Percentiles rank a stretch among this genome's conserved stretches.
Evolutionary conservation across 495 filamentous ascomycete species (phyloP).

Genomic region (Lasiosphaeris hirsuta): DNA sequence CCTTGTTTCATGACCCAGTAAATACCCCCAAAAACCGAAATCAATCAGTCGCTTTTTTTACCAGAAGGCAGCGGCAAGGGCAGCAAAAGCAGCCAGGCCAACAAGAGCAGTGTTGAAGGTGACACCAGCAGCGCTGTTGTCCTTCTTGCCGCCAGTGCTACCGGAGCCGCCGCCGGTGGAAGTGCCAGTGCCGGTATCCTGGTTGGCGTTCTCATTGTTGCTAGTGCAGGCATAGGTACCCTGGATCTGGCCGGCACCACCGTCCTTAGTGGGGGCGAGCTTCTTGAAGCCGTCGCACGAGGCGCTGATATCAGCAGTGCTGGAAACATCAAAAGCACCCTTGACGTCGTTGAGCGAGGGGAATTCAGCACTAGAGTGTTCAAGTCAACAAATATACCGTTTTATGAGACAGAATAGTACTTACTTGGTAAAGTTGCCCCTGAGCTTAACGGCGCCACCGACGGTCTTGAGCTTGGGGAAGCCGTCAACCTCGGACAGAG

Average conservation of each 20-base stretch:
- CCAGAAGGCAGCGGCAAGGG: constrained; percentile 31
- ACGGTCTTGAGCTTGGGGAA: constrained; percentile 68
- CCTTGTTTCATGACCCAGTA: background rate
- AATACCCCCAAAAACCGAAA: constrained; percentile 4
- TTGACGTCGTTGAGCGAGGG: constrained; percentile 68
- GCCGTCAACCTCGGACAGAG: constrained; percentile 56
- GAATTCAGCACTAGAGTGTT: constrained; percentile 60
- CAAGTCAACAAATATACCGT: constrained; percentile 1
- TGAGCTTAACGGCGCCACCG: constrained; percentile 83
- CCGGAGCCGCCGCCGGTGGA: constrained; percentile 17
- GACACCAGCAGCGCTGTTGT: constrained; percentile 32
- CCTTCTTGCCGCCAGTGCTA: constrained; percentile 18
- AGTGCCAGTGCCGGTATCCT: constrained; percentile 33
- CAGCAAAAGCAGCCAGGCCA: constrained; percentile 38
- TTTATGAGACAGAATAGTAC: constrained; percentile 29
- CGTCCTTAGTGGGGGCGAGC: constrained; percentile 33
- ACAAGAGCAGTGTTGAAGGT: constrained; percentile 37
- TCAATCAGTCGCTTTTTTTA: constrained; percentile 16
- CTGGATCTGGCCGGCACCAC: constrained; percentile 49
- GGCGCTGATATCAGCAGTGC: constrained; percentile 58
- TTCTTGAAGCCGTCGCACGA: constrained; percentile 47
- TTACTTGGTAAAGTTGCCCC: constrained; percentile 79
- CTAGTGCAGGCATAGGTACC: constrained; percentile 59
- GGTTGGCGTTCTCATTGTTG: constrained; percentile 41
- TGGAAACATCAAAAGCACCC: constrained; percentile 85